These are phyloP conservation scores for Fragaria ananassa DNA, from an alignment of 306 rosid species.

Conservation along the genomic window DNA sequence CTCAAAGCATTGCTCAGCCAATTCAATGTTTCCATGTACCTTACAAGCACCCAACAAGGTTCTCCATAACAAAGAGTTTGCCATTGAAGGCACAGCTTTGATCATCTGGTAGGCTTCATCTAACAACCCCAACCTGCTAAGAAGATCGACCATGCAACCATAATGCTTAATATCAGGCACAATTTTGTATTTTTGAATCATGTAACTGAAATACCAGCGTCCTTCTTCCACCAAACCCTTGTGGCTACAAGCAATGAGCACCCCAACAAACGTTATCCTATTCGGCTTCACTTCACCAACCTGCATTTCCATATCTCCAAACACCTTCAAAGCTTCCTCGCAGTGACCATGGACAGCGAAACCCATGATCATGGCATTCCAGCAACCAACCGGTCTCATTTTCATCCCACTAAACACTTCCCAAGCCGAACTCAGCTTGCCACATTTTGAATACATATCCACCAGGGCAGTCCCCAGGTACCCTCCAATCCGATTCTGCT, in stretches of 20 bases:
- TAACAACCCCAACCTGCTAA: slow-evolving; percentile 58
- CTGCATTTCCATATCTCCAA: slow-evolving; percentile 44
- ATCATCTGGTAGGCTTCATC: slow-evolving; percentile 53
- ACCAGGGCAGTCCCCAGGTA: slow-evolving; percentile 57
- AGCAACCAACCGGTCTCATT: slow-evolving; percentile 56
- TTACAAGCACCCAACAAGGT: slow-evolving; percentile 67
- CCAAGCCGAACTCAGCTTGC: slow-evolving; percentile 55
- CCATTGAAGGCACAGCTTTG: slow-evolving; percentile 25
- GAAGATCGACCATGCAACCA: slow-evolving; percentile 71
- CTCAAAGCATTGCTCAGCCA: slow-evolving; percentile 58
- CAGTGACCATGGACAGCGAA: slow-evolving; percentile 64
- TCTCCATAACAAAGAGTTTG: slow-evolving; percentile 53
- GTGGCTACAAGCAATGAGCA: slow-evolving; percentile 67
- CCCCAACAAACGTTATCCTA: slow-evolving; percentile 52
- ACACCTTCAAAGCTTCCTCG: slow-evolving; percentile 47
- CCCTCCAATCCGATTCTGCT: slow-evolving; percentile 48
- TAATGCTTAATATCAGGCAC: slow-evolving; percentile 57
- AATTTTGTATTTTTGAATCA: slow-evolving; percentile 41
- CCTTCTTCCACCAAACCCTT: slow-evolving; percentile 71
- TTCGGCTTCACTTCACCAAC: slow-evolving; percentile 44
- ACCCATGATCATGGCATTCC: slow-evolving; percentile 75
- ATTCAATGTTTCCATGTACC: slow-evolving; percentile 43
- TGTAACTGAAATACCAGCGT: slow-evolving; percentile 44
- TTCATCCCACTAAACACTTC: slow-evolving; percentile 49
- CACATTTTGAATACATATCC: slow-evolving; percentile 72